These are phyloP conservation scores for Nephelium lappaceum DNA, from an alignment of 345 rosid species.

Conservation along the genomic window DNA sequence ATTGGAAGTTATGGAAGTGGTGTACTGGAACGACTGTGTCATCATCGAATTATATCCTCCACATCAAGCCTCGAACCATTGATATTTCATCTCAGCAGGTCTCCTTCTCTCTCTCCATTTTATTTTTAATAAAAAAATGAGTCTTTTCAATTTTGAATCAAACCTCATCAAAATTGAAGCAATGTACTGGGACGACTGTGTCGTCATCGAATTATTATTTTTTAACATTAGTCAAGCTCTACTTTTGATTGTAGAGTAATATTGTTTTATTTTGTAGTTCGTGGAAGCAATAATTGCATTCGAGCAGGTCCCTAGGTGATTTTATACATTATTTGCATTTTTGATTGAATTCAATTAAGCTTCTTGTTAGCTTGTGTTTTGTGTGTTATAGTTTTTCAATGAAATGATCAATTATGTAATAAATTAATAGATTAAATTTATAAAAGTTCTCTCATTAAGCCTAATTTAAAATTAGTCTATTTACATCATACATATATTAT, in stretches of 20 bases:
- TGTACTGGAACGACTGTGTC: constrained; percentile 71
- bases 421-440: no score
- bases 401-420: no score
- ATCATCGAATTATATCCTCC: constrained; percentile 67
- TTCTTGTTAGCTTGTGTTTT: background rate
- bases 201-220: no score
- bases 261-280: constrained; percentile 52
- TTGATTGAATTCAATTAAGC: background rate
- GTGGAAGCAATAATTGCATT: constrained; percentile 78
- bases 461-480: no score
- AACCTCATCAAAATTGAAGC: background rate
- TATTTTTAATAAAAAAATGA: no score
- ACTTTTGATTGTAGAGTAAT: background rate
- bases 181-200: no score
- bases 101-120: background rate
- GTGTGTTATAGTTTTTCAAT: no score
- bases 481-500: no score
- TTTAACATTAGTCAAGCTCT: no score
- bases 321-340: background rate
- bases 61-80: constrained; percentile 81
- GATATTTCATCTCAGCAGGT: constrained; percentile 95
- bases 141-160: background rate
- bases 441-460: no score
- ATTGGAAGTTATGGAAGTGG: constrained; percentile 76
- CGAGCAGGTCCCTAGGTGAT: constrained; percentile 62